phyloP scores from a whole-genome alignment of 208 protist species.

The Endotrypanum monterogeii region DNA sequence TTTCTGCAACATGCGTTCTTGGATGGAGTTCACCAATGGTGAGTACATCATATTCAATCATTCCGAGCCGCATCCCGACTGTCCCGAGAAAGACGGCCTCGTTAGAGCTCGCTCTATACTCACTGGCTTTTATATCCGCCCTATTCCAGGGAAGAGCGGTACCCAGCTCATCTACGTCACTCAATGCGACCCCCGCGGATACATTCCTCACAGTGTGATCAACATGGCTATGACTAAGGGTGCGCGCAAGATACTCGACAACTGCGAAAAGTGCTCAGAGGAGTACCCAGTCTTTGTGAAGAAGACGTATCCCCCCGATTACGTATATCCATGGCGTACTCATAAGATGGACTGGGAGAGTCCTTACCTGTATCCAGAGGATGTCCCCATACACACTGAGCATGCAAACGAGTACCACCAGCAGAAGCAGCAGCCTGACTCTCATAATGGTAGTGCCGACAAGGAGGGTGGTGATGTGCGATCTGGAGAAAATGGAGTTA shows the following conservation, averaged over 20 bases:
- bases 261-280: constrained; percentile 66
- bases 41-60: constrained; percentile 94
- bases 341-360: constrained; percentile 85
- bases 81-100: constrained; percentile 78
- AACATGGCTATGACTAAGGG: constrained; percentile 78
- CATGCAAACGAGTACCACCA: neutral
- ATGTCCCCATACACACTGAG: constrained; percentile 27
- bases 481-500: neutral
- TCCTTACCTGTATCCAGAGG: constrained; percentile 58
- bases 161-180: constrained; percentile 80
- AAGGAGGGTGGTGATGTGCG: neutral
- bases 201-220: constrained; percentile 79
- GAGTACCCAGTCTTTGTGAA: constrained; percentile 60
- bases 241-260: constrained; percentile 59
- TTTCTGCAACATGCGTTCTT: constrained; percentile 92
- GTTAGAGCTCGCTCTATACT: constrained; percentile 83
- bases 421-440: neutral
- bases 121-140: constrained; percentile 83
- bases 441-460: neutral
- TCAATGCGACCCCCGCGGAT: constrained; percentile 85
- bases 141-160: constrained; percentile 36
- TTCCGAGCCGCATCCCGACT: constrained; percentile 76
- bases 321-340: constrained; percentile 76
- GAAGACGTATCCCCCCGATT: constrained; percentile 54
- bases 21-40: constrained; percentile 90